Evolutionary conservation across 2,329 filamentous ascomycete species (phyloP).

Genomic region (Neofusicoccum sp.): DNA sequence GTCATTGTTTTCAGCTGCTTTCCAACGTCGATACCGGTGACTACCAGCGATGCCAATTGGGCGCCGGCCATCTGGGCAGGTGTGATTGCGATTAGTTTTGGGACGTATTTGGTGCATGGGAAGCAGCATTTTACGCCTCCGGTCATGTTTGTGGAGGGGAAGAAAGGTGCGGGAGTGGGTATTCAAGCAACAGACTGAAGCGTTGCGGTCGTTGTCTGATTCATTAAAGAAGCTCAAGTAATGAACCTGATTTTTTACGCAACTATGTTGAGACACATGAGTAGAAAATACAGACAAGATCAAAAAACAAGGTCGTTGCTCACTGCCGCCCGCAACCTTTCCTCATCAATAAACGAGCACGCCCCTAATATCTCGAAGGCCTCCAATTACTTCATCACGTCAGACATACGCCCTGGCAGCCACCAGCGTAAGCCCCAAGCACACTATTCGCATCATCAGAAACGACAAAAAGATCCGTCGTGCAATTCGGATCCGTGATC

Average conservation of each 20-base stretch:
- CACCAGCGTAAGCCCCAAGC: background rate
- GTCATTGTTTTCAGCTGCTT: conserved; percentile 22
- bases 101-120: conserved; percentile 19
- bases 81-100: conserved; percentile 6
- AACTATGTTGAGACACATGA: too few relatives aligned
- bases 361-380: background rate
- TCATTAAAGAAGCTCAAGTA: too few relatives aligned
- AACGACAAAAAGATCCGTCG: background rate
- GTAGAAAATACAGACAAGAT: too few relatives aligned
- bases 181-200: conserved; percentile 17
- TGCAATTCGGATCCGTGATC: background rate
- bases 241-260: too few relatives aligned
- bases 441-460: background rate
- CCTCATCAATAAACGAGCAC: too few relatives aligned
- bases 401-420: background rate
- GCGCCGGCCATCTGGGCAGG: conserved; percentile 23
- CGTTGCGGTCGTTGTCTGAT: too few relatives aligned
- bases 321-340: background rate
- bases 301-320: background rate
- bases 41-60: conserved; percentile 22
- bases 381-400: background rate
- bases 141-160: conserved; percentile 24
- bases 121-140: conserved; percentile 23
- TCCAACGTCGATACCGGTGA: conserved; percentile 12
- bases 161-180: background rate